A percentile compares a stretch with the other conserved stretches of the same genome.
phyloP scores from a whole-genome alignment of 495 filamentous ascomycete species.

The Hypoxylon crocopeplum region DNA sequence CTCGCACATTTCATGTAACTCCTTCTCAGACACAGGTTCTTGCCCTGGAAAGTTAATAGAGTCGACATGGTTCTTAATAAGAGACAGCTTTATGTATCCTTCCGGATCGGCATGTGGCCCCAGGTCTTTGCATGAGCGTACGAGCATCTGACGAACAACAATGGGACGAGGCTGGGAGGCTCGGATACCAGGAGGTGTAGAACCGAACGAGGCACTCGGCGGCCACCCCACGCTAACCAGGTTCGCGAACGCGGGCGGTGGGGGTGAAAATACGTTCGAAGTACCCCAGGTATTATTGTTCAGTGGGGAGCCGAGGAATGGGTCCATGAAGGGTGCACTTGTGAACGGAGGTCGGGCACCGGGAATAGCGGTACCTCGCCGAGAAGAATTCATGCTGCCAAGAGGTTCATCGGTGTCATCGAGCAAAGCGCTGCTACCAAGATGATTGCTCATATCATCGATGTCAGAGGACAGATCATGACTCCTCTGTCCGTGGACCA shows the following conservation, averaged over 20 bases:
- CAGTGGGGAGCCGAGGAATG: constrained; percentile 42
- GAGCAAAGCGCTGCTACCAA: constrained; percentile 94
- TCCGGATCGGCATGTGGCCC: constrained; percentile 44
- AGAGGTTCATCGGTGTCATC: constrained; percentile 72
- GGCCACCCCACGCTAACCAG: constrained; percentile 40
- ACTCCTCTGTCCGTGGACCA: constrained; percentile 52
- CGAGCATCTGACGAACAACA: constrained; percentile 57
- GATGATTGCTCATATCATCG: constrained; percentile 78
- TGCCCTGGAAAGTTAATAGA: constrained; percentile 61
- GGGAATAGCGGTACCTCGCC: constrained; percentile 43
- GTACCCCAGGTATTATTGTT: constrained; percentile 38
- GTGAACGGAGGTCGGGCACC: constrained; percentile 32
- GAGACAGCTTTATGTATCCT: constrained; percentile 71
- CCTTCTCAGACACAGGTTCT: constrained; percentile 65
- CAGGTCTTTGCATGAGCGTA: constrained; percentile 56
- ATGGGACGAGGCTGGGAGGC: constrained; percentile 50
- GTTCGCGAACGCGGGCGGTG: constrained; percentile 39
- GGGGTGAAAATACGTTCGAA: constrained; percentile 35
- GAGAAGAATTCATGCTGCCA: constrained; percentile 6
- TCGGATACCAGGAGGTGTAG: constrained; percentile 38
- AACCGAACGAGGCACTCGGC: constrained; percentile 34
- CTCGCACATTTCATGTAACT: constrained; percentile 89
- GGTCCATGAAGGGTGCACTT: constrained; percentile 32
- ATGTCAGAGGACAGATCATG: constrained; percentile 54
- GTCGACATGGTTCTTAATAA: constrained; percentile 71